Conservation (phyloP, 1,139 yeast species). For the Sugiyamaella sp. region DNA sequence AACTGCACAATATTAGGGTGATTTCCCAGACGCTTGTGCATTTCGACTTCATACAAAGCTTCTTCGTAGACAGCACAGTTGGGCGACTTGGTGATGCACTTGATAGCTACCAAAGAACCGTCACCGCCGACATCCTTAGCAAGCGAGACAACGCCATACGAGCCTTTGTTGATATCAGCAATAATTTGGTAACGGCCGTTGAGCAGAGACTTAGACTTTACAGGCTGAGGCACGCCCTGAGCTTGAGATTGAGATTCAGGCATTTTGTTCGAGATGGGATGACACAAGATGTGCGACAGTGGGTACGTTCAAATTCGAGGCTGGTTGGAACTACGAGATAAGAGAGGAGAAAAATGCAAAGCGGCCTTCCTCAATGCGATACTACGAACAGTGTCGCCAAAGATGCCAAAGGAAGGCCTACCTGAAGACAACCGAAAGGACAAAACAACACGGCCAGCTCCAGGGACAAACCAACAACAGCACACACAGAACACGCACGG, state of each 20-base stretch:
- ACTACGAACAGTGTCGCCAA: too few species aligned
- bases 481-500: too few species aligned
- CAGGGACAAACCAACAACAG: too few species aligned
- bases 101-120: conserved; percentile 68
- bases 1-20: conserved; percentile 61
- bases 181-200: conserved; percentile 66
- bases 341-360: too few species aligned
- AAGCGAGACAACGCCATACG: conserved; percentile 87
- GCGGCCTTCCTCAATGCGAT: too few species aligned
- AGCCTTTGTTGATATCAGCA: conserved; percentile 85
- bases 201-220: conserved; percentile 14
- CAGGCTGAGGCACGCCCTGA: neutral
- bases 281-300: too few species aligned
- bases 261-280: conserved; percentile 1
- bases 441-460: too few species aligned
- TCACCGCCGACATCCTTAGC: conserved; percentile 66
- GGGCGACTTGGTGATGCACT: conserved; percentile 57
- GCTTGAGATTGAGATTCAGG: neutral
- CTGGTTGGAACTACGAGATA: too few species aligned
- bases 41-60: conserved; percentile 76
- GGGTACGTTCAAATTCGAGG: too few species aligned
- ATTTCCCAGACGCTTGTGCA: conserved; percentile 61
- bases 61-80: conserved; percentile 46
- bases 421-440: too few species aligned
- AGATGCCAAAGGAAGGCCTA: too few species aligned